A percentile compares a stretch with the other conserved stretches of the same genome.
Conservation (phyloP, 2,329 filamentous ascomycete species). For the Pseudocercospora pini-densiflorae region DNA sequence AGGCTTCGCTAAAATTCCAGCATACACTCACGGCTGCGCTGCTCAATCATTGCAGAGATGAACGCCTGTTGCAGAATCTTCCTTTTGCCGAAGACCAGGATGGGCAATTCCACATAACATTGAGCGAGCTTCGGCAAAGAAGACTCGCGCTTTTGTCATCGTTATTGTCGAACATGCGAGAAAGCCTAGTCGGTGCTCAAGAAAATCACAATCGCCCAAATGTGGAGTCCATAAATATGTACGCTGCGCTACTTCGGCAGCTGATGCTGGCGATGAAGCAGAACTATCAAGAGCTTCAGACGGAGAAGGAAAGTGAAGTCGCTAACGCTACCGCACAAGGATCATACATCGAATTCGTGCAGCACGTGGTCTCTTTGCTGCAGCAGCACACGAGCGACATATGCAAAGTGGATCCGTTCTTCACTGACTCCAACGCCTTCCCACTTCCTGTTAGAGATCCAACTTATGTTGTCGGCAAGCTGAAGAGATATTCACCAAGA, state of each 20-base stretch:
- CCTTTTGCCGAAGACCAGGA: slow-evolving; percentile 56
- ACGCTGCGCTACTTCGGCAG: slow-evolving; percentile 57
- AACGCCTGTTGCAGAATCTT: slow-evolving; percentile 60
- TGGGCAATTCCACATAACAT: slow-evolving; percentile 52
- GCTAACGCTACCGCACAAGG: slow-evolving; percentile 46
- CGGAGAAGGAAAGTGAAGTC: slow-evolving; percentile 19
- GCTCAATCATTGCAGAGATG: slow-evolving; percentile 50
- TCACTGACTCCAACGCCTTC: slow-evolving; percentile 63
- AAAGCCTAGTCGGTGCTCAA: slow-evolving; percentile 45
- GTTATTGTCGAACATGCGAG: slow-evolving; percentile 64
- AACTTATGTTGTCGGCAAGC: slow-evolving; percentile 64
- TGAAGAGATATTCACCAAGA: slow-evolving; percentile 63
- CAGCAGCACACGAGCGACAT: slow-evolving; percentile 66
- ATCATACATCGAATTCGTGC: slow-evolving; percentile 65
- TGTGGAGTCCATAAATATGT: slow-evolving; percentile 50
- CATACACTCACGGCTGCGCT: slow-evolving; percentile 60
- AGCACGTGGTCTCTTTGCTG: slow-evolving; percentile 61
- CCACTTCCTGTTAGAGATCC: slow-evolving; percentile 65
- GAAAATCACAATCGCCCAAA: slow-evolving; percentile 39
- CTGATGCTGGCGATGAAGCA: slow-evolving; percentile 65
- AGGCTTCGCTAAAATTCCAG: slow-evolving; percentile 65
- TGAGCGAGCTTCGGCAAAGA: slow-evolving; percentile 58
- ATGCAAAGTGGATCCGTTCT: slow-evolving; percentile 61
- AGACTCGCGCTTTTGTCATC: slow-evolving; percentile 60
- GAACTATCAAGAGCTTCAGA: slow-evolving; percentile 61